phyloP scores from a whole-genome alignment of 2,329 filamentous ascomycete species.

The Trichophyton simii region DNA sequence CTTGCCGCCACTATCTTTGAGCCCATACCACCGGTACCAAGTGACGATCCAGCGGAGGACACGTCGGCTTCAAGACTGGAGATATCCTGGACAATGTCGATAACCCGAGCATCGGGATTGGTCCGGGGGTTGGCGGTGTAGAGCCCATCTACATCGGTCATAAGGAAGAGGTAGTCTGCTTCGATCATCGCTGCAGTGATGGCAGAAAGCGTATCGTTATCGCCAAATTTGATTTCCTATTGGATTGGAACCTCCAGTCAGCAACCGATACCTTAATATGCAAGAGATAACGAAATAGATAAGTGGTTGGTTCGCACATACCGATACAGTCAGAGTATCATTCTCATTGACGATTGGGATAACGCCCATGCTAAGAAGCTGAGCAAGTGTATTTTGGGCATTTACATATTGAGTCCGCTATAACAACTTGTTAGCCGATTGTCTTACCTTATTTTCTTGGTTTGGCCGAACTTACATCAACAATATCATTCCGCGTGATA shows the following conservation, averaged over 20 bases:
- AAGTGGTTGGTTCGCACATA: constrained; percentile 19
- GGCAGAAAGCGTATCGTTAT: constrained; percentile 93
- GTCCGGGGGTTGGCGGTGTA: constrained; percentile 91
- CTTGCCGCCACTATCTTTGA: constrained; percentile 93
- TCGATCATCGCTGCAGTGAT: constrained; percentile 97
- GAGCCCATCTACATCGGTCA: constrained; percentile 96
- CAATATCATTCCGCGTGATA: constrained; percentile 89
- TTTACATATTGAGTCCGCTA: constrained; percentile 87
- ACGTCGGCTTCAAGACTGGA: constrained; percentile 72
- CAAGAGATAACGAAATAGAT: neutral
- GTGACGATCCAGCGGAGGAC: constrained; percentile 71
- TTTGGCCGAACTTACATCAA: constrained; percentile 51
- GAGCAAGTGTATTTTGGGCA: constrained; percentile 85
- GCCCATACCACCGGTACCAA: constrained; percentile 93
- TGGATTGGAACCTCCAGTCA: neutral
- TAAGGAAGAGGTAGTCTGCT: constrained; percentile 89
- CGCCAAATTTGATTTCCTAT: constrained; percentile 92
- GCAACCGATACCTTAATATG: neutral
- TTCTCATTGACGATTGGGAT: constrained; percentile 99
- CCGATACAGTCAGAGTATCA: constrained; percentile 82
- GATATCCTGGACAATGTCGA: constrained; percentile 88
- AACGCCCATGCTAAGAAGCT: constrained; percentile 85
- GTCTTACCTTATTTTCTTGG: neutral
- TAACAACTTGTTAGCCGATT: constrained; percentile 12
- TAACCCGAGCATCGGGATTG: constrained; percentile 72